phyloP scores from a whole-genome alignment of 345 rosid species.

The Eucalyptus tenuipes region DNA sequence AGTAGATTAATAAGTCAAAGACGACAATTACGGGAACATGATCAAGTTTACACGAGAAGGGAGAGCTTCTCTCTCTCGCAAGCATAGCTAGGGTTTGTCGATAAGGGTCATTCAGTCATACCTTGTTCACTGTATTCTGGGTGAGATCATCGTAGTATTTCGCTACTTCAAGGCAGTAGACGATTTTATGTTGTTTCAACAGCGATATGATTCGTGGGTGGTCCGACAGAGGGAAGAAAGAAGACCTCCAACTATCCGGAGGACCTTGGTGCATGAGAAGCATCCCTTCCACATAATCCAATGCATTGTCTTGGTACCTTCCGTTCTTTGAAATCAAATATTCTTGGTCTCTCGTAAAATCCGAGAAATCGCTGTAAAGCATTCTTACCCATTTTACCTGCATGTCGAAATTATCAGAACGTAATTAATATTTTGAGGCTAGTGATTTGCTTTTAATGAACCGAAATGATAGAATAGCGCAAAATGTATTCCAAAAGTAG shows the following conservation, averaged over 20 bases:
- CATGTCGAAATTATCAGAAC: background rate
- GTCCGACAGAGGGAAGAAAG: constrained; percentile 22
- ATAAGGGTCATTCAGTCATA: background rate
- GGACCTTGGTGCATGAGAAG: constrained; percentile 21
- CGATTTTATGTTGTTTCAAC: constrained; percentile 12
- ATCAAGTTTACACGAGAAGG: background rate
- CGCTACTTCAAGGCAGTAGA: constrained; percentile 36
- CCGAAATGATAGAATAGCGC: background rate
- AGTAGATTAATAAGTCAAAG: background rate
- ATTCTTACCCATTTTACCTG: constrained; percentile 39
- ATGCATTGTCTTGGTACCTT: background rate
- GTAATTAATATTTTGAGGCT: background rate
- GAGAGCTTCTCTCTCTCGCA: background rate
- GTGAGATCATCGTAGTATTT: constrained; percentile 20
- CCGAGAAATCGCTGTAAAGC: constrained; percentile 35
- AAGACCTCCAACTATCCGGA: constrained; percentile 32
- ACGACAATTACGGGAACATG: background rate
- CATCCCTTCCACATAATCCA: constrained; percentile 43
- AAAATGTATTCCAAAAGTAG: background rate
- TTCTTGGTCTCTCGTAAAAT: constrained; percentile 37
- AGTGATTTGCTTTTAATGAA: background rate
- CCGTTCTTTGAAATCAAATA: constrained; percentile 29
- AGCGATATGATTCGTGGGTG: constrained; percentile 16
- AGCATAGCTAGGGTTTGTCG: background rate
- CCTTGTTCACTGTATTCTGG: constrained; percentile 10